phyloP scores from a whole-genome alignment of 768 basidiomycete genomes.

The Chalciporus piperatus region DNA sequence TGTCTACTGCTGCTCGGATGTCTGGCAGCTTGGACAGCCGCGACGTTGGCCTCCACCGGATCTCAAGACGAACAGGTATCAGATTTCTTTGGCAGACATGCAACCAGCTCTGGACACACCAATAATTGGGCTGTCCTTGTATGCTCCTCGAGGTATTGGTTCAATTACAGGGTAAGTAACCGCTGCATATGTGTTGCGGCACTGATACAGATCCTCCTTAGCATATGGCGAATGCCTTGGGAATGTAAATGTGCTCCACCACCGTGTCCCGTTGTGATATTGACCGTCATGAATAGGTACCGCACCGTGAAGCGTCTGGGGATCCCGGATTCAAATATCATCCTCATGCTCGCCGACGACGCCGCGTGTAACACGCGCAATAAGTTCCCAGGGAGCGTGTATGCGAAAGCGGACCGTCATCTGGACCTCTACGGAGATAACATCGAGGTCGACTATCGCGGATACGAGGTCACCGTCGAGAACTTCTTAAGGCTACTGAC shows the following conservation, averaged over 20 bases:
- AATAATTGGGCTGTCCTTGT: constrained; percentile 99
- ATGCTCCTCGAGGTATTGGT: constrained; percentile 94
- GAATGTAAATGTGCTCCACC: constrained; percentile 63
- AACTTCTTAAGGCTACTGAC: constrained; percentile 91
- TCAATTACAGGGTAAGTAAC: constrained; percentile 87
- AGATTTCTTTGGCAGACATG: constrained; percentile 47
- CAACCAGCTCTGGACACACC: constrained; percentile 55
- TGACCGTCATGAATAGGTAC: constrained; percentile 56
- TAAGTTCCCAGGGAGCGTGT: constrained; percentile 88
- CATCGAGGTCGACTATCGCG: constrained; percentile 97
- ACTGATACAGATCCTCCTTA: constrained; percentile 31
- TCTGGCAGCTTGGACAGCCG: constrained; percentile 36
- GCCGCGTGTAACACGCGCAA: constrained; percentile 92
- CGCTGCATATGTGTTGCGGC: neutral
- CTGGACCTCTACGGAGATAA: constrained; percentile 94
- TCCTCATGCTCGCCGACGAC: constrained; percentile 98
- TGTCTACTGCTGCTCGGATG: constrained; percentile 31
- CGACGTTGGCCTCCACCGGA: constrained; percentile 15
- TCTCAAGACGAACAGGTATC: constrained; percentile 35
- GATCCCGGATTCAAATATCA: constrained; percentile 98
- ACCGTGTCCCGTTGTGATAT: neutral
- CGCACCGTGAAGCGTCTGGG: constrained; percentile 97
- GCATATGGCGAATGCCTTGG: constrained; percentile 99
- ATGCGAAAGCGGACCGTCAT: constrained; percentile 76
- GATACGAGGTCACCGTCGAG: constrained; percentile 97